Evolutionary conservation across 371 early-diverging fungal species (phyloP).

Genomic region (Actinomucor elegans): DNA sequence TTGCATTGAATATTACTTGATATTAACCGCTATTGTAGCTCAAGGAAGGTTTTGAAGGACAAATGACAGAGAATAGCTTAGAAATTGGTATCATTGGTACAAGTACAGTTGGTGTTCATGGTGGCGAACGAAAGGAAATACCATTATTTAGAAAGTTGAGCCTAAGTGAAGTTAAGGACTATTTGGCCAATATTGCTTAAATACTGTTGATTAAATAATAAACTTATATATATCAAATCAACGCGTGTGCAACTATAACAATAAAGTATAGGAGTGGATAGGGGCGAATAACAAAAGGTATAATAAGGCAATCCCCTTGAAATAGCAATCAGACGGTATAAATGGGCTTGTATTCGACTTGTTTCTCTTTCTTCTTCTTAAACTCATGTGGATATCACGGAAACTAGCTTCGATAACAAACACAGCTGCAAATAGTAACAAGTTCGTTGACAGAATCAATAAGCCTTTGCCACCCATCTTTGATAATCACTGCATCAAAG

Average conservation of each 20-base stretch:
- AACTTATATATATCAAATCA: background rate
- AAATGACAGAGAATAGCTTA: slow-evolving; percentile 89
- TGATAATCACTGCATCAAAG: background rate
- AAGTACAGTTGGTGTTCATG: slow-evolving; percentile 60
- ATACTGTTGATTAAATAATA: background rate
- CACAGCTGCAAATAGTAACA: too few relatives aligned
- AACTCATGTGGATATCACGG: slow-evolving; percentile 32
- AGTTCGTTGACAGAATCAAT: slow-evolving; percentile 14
- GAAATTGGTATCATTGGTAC: slow-evolving; percentile 93
- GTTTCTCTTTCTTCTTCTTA: slow-evolving; percentile 7
- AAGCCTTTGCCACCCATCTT: slow-evolving; percentile 14
- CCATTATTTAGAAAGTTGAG: slow-evolving; percentile 78
- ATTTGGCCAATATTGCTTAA: slow-evolving; percentile 91
- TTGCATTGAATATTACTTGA: too few relatives aligned
- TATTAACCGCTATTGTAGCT: slow-evolving; percentile 55
- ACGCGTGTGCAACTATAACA: too few relatives aligned
- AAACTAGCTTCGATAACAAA: slow-evolving; percentile 19
- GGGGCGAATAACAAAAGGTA: background rate
- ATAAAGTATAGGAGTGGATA: background rate
- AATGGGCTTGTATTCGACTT: slow-evolving; percentile 1
- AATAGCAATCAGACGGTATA: slow-evolving; percentile 5
- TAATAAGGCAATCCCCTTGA: slow-evolving; percentile 9
- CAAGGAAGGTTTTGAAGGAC: slow-evolving; percentile 97
- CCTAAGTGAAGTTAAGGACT: slow-evolving; percentile 88
- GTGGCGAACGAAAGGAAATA: slow-evolving; percentile 50